Conservation (phyloP, 1,284 basidiomycete species). For the Mycena citricolor region DNA sequence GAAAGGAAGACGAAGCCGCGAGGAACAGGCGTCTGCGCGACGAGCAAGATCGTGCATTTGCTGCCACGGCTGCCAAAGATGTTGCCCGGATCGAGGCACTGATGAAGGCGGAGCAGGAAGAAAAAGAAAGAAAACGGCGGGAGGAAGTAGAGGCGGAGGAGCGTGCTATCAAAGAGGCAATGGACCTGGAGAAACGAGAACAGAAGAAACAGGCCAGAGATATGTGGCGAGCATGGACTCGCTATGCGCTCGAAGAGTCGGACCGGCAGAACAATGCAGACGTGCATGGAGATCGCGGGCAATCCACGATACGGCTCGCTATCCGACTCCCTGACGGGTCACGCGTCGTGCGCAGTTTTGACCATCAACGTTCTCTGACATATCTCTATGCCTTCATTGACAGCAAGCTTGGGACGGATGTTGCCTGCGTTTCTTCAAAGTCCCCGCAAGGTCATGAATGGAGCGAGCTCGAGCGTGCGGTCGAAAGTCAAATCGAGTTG, state of each 20-base stretch:
- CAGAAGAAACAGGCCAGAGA: conserved; percentile 40
- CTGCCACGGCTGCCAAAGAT: conserved; percentile 66
- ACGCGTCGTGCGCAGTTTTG: conserved; percentile 60
- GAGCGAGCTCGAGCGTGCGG: conserved; percentile 35
- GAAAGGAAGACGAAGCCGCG: conserved; percentile 49
- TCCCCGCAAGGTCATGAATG: conserved; percentile 12
- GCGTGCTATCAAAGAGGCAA: conserved; percentile 22
- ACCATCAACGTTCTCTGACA: conserved; percentile 50
- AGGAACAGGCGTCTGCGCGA: conserved; percentile 71
- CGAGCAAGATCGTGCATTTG: conserved; percentile 82
- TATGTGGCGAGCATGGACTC: conserved; percentile 53
- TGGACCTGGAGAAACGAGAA: conserved; percentile 33
- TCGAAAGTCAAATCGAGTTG: conserved; percentile 41
- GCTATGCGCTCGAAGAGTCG: conserved; percentile 25
- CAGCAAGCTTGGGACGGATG: conserved; percentile 34
- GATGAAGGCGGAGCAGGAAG: conserved; percentile 45
- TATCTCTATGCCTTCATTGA: conserved; percentile 73
- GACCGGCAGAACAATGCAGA: conserved; percentile 32
- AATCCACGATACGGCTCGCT: conserved; percentile 62
- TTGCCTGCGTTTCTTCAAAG: no score
- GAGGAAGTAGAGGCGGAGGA: conserved; percentile 27
- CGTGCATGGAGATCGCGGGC: conserved; percentile 30
- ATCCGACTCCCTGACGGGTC: conserved; percentile 68
- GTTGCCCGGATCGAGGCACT: conserved; percentile 60
- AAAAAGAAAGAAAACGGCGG: conserved; percentile 31